These are phyloP conservation scores for Thecaphora thlaspeos DNA, from an alignment of 1,284 basidiomycete species.

Conservation along the genomic window DNA sequence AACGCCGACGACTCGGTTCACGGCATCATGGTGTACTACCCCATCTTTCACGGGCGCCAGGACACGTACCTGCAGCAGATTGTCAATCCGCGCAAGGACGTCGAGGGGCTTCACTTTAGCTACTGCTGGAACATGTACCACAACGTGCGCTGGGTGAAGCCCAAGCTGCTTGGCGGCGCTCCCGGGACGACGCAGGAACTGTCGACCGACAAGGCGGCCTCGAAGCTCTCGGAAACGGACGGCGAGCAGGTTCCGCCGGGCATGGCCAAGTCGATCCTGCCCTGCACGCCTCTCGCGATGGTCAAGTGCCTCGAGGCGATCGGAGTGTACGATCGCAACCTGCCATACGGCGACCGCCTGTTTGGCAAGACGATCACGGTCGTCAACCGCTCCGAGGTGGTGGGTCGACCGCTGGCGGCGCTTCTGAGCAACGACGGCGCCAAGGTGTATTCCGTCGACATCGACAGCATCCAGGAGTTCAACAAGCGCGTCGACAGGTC, in stretches of 20 bases:
- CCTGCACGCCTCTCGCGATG: slow-evolving; percentile 93
- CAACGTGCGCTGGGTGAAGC: slow-evolving; percentile 56
- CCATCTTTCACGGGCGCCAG: slow-evolving; percentile 63
- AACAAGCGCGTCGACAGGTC: slow-evolving; percentile 44
- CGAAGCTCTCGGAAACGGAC: slow-evolving; percentile 16
- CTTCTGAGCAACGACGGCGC: slow-evolving; percentile 93
- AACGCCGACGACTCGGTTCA: slow-evolving; percentile 82
- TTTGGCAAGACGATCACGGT: slow-evolving; percentile 91
- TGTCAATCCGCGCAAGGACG: slow-evolving; percentile 92
- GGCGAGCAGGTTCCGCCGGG: slow-evolving; percentile 65
- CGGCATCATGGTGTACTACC: slow-evolving; percentile 83
- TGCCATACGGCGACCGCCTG: slow-evolving; percentile 90
- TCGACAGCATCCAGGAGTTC: slow-evolving; percentile 79
- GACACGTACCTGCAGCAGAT: slow-evolving; percentile 95
- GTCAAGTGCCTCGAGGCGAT: slow-evolving; percentile 86
- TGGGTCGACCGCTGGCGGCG: slow-evolving; percentile 89
- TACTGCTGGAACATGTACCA: slow-evolving; percentile 59
- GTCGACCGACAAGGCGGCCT: slow-evolving; percentile 21
- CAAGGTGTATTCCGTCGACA: slow-evolving; percentile 88
- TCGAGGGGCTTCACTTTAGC: slow-evolving; percentile 86
- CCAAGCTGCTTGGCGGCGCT: slow-evolving; percentile 50
- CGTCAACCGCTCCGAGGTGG: slow-evolving; percentile 95
- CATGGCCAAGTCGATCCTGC: slow-evolving; percentile 87
- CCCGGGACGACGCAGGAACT: slow-evolving; percentile 51
- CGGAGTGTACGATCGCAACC: slow-evolving; percentile 86